Evolutionary conservation across 2,329 filamentous ascomycete genomes (phyloP).

Genomic region (Hyphodiscus sp.): DNA sequence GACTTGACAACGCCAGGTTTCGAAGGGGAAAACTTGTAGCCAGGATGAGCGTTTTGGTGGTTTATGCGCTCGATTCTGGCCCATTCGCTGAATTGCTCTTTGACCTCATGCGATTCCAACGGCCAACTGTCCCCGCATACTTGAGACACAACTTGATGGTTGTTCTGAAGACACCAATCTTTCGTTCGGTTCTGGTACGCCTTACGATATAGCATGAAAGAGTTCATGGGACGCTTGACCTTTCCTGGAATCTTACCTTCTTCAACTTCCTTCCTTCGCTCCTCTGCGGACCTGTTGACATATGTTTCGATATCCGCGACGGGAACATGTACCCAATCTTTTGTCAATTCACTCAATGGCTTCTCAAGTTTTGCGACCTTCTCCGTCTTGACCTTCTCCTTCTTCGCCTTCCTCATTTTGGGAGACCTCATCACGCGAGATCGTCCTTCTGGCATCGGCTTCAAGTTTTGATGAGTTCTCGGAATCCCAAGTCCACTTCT

Average conservation of each 20-base stretch:
- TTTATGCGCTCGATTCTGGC: slow-evolving; percentile 77
- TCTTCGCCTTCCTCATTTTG: slow-evolving; percentile 32
- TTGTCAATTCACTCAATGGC: slow-evolving; percentile 66
- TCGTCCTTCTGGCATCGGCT: slow-evolving; percentile 24
- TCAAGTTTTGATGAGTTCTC: slow-evolving; percentile 20
- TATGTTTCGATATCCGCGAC: slow-evolving; percentile 75
- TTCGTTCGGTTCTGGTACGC: slow-evolving; percentile 86
- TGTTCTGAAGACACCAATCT: slow-evolving; percentile 73
- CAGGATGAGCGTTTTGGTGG: slow-evolving; percentile 77
- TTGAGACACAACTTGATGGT: slow-evolving; percentile 87
- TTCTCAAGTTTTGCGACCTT: slow-evolving; percentile 51
- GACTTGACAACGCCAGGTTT: slow-evolving; percentile 47
- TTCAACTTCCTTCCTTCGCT: slow-evolving; percentile 61
- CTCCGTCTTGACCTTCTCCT: slow-evolving; percentile 35
- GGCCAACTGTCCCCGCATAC: slow-evolving; percentile 86
- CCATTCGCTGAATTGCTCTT: slow-evolving; percentile 69
- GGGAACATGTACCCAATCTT: slow-evolving; percentile 51
- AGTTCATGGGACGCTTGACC: slow-evolving; percentile 91
- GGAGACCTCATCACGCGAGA: slow-evolving; percentile 20
- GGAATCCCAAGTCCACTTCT: slow-evolving; percentile 24
- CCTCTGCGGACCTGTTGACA: slow-evolving; percentile 64
- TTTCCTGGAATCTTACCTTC: slow-evolving; percentile 64
- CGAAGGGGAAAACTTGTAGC: slow-evolving; percentile 89
- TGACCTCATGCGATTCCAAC: slow-evolving; percentile 66
- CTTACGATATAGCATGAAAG: slow-evolving; percentile 95